A percentile compares a stretch with the other conserved stretches of the same genome.
Conservation (phyloP, 1,284 basidiomycete genomes). For the Vanrija humicola region DNA sequence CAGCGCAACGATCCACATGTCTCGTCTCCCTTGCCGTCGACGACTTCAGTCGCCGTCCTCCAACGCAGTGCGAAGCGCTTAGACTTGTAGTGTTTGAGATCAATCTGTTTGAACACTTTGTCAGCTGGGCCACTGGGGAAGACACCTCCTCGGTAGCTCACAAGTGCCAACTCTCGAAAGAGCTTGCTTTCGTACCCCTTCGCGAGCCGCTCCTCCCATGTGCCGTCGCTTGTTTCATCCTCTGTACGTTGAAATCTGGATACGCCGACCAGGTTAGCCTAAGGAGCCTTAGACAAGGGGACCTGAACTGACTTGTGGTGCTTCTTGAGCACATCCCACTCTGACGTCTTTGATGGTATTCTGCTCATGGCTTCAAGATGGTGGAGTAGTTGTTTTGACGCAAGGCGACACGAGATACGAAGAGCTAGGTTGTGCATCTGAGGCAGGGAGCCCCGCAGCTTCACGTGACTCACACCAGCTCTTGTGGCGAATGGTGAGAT, state of each 20-base stretch:
- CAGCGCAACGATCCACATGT: slow-evolving; percentile 87
- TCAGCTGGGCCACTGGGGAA: neutral
- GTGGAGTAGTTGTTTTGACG: too few species aligned
- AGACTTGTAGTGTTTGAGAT: slow-evolving; percentile 89
- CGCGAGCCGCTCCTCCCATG: slow-evolving; percentile 77
- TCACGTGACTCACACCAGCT: too few species aligned
- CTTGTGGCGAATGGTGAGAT: too few species aligned
- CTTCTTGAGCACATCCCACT: slow-evolving; percentile 53
- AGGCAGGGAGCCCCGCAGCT: too few species aligned
- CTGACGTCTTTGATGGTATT: slow-evolving; percentile 11
- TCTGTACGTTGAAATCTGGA: slow-evolving; percentile 77
- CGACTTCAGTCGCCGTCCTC: slow-evolving; percentile 83
- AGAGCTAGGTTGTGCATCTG: too few species aligned
- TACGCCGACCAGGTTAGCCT: neutral
- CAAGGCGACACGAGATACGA: too few species aligned
- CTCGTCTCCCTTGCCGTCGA: slow-evolving; percentile 73
- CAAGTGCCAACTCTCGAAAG: slow-evolving; percentile 82
- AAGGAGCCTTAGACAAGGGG: neutral
- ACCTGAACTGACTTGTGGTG: slow-evolving; percentile 43
- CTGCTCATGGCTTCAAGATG: too few species aligned
- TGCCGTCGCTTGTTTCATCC: slow-evolving; percentile 46
- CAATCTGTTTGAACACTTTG: slow-evolving; percentile 53
- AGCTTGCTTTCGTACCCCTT: slow-evolving; percentile 79
- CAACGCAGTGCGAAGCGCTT: slow-evolving; percentile 88
- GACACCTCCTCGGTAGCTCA: slow-evolving; percentile 11